phyloP scores from a whole-genome alignment of 345 rosid genomes.

The Atalantia buxifolia region DNA sequence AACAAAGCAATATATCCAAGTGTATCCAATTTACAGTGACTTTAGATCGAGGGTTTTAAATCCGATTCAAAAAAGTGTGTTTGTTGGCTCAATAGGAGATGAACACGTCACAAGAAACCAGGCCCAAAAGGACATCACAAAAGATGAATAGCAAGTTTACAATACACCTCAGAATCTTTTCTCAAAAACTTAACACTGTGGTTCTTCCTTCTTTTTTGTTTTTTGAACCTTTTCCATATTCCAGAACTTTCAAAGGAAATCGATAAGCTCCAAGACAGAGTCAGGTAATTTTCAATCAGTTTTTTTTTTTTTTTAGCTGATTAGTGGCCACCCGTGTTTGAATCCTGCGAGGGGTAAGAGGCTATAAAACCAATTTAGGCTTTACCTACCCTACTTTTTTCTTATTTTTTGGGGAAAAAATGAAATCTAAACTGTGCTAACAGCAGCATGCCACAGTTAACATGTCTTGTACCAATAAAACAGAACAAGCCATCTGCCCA shows the following conservation, averaged over 20 bases:
- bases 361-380: too few species aligned
- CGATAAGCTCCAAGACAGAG: too few species aligned
- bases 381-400: too few species aligned
- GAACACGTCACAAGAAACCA: background rate
- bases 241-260: background rate
- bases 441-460: too few species aligned
- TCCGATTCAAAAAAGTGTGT: background rate
- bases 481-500: background rate
- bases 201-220: background rate
- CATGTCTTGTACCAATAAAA: background rate
- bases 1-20: background rate
- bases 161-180: background rate
- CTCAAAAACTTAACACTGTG: background rate
- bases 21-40: background rate
- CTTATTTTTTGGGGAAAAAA: too few species aligned
- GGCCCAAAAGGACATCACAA: background rate
- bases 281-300: too few species aligned
- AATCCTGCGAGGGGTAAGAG: too few species aligned
- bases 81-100: background rate
- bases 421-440: too few species aligned
- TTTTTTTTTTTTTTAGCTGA: too few species aligned
- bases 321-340: too few species aligned
- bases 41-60: background rate
- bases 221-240: background rate
- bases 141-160: background rate